phyloP scores from a whole-genome alignment of 2,329 filamentous ascomycete species.

The Thermochaetoides dissita region DNA sequence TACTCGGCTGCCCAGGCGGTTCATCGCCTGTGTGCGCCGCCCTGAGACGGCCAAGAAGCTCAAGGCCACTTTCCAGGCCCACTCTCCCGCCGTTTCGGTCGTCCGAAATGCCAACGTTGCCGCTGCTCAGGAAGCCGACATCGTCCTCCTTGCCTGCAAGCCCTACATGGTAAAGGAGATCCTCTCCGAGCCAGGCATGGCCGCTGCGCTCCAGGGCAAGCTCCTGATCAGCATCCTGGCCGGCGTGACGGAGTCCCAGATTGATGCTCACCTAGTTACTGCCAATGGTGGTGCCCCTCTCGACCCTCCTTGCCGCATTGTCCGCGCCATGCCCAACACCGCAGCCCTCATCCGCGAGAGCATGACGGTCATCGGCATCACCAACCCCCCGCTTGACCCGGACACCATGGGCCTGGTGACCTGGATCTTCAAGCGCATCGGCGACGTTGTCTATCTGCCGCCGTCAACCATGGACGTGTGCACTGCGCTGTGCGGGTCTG shows the following conservation, averaged over 20 bases:
- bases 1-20: constrained; percentile 50
- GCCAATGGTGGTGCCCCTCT: constrained; percentile 31
- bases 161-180: constrained; percentile 59
- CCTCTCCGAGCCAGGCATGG: constrained; percentile 53
- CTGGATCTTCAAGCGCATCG: constrained; percentile 66
- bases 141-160: constrained; percentile 70
- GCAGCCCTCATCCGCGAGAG: constrained; percentile 64
- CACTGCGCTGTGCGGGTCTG: constrained; percentile 61
- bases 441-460: constrained; percentile 54
- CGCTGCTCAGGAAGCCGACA: constrained; percentile 53
- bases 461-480: constrained; percentile 55
- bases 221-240: constrained; percentile 70
- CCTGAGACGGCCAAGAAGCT: constrained; percentile 57
- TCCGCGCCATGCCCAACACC: constrained; percentile 76
- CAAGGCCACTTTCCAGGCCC: constrained; percentile 47
- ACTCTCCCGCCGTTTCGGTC: constrained; percentile 49
- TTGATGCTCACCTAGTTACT: constrained; percentile 48
- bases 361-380: constrained; percentile 66
- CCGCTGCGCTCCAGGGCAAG: constrained; percentile 61
- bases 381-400: constrained; percentile 41
- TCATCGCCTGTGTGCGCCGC: constrained; percentile 68
- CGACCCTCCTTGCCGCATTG: constrained; percentile 38
- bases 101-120: constrained; percentile 58
- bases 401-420: constrained; percentile 44
- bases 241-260: constrained; percentile 56